These are phyloP conservation scores for Coemansia sp. DNA, from an alignment of 192 early-diverging fungal genomes.

Conservation along the genomic window DNA sequence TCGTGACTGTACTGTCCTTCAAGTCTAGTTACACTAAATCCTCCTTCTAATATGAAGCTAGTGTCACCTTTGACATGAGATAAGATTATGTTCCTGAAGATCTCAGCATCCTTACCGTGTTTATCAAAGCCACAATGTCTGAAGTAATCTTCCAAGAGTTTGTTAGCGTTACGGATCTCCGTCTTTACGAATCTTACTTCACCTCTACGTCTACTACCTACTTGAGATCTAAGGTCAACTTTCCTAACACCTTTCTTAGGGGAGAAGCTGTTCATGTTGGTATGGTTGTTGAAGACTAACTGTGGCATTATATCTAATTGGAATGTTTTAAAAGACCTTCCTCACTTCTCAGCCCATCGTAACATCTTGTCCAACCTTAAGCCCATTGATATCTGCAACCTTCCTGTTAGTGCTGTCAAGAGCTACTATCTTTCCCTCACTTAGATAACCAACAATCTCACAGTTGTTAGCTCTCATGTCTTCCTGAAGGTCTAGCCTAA, in stretches of 20 bases:
- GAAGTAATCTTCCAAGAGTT: not conserved
- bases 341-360: not conserved
- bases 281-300: too few species aligned
- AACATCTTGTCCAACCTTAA: not conserved
- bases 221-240: not conserved
- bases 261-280: not conserved
- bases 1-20: not conserved
- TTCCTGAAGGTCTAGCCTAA: not conserved
- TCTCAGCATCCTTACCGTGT: not conserved
- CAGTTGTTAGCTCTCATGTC: not conserved
- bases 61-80: not conserved
- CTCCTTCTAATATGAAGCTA: not conserved
- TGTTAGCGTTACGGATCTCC: not conserved
- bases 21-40: not conserved
- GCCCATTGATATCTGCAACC: not conserved
- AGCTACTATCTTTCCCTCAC: not conserved
- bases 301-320: too few species aligned
- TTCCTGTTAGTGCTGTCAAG: not conserved
- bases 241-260: not conserved
- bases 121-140: not conserved
- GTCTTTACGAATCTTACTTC: not conserved
- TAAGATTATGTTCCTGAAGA: not conserved
- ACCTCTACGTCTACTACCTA: too few species aligned
- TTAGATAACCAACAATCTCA: not conserved
- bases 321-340: not conserved